These are phyloP conservation scores for Malassezia pachydermatis DNA, from an alignment of 1,284 basidiomycete genomes.

Conservation along the genomic window DNA sequence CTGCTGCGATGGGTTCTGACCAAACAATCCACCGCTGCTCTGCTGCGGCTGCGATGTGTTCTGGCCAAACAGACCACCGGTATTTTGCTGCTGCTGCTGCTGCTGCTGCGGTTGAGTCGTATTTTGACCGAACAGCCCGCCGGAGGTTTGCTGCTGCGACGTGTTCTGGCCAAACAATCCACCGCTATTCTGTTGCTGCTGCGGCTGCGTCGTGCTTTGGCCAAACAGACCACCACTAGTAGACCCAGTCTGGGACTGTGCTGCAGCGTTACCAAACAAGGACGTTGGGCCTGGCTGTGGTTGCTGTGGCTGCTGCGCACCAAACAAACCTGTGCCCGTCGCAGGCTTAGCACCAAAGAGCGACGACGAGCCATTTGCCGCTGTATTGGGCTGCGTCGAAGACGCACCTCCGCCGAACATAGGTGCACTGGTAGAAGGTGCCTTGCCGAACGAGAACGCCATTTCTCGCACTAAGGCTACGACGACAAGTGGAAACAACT, in stretches of 20 bases:
- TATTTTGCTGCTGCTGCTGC: not conserved
- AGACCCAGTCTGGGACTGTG: not conserved
- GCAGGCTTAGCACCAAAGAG: not conserved
- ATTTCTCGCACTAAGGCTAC: too few species aligned
- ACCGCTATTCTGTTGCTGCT: slow-evolving; percentile 15
- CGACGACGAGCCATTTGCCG: not conserved
- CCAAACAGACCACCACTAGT: slow-evolving; percentile 23
- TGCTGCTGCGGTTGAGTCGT: slow-evolving; percentile 9
- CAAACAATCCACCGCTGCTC: not conserved
- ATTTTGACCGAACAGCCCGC: slow-evolving; percentile 15
- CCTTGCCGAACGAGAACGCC: slow-evolving; percentile 39
- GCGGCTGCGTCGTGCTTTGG: not conserved
- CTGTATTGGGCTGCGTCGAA: not conserved
- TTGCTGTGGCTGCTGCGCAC: slow-evolving; percentile 12
- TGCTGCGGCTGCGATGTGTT: not conserved
- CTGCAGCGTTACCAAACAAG: slow-evolving; percentile 17
- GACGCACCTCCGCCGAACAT: not conserved
- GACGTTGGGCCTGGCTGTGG: slow-evolving; percentile 20
- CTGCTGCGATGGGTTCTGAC: not conserved
- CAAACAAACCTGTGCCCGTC: not conserved
- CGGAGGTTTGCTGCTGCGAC: slow-evolving; percentile 11
- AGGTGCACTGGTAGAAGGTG: slow-evolving; percentile 12
- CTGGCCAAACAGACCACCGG: slow-evolving; percentile 10
- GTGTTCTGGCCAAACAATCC: slow-evolving; percentile 7
- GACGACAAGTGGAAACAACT: too few species aligned